These are phyloP conservation scores for Suillus placidus DNA, from an alignment of 768 basidiomycete species.

Conservation along the genomic window DNA sequence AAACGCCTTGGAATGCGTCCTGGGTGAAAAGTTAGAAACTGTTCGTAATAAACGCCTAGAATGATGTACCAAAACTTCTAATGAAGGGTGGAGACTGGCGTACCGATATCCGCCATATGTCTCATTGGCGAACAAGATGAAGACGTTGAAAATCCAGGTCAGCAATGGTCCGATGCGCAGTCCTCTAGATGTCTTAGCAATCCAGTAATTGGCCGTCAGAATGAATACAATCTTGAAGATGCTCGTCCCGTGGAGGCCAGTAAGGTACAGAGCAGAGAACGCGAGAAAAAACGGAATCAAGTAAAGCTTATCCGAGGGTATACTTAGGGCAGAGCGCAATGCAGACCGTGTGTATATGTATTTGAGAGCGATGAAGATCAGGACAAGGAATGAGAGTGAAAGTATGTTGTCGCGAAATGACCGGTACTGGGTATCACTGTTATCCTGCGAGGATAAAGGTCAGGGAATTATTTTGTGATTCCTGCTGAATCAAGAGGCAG, in stretches of 20 bases:
- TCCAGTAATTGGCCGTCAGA: slow-evolving; percentile 65
- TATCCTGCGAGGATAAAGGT: slow-evolving; percentile 64
- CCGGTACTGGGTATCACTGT: slow-evolving; percentile 89
- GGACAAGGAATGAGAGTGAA: slow-evolving; percentile 51
- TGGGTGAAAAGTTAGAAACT: slow-evolving; percentile 30
- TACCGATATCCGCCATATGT: slow-evolving; percentile 73
- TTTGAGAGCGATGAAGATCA: slow-evolving; percentile 60
- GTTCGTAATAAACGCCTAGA: slow-evolving; percentile 3
- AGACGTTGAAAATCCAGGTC: slow-evolving; percentile 80
- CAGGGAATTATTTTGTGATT: background rate
- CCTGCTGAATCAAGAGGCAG: slow-evolving; percentile 1
- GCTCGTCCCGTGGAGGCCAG: slow-evolving; percentile 81
- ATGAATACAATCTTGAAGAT: slow-evolving; percentile 77
- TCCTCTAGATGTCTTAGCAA: slow-evolving; percentile 51
- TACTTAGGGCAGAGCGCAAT: slow-evolving; percentile 25
- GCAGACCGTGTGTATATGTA: slow-evolving; percentile 44
- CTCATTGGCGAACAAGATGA: slow-evolving; percentile 78
- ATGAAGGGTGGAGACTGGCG: slow-evolving; percentile 51
- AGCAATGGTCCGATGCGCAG: slow-evolving; percentile 51
- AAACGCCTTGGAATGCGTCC: slow-evolving; percentile 72
- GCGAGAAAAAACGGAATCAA: slow-evolving; percentile 60
- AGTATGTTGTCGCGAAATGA: slow-evolving; percentile 83
- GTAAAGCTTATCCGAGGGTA: slow-evolving; percentile 32
- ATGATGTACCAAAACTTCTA: slow-evolving; percentile 63
- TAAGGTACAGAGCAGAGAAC: slow-evolving; percentile 66